Conservation (phyloP, 768 basidiomycete species). For the Termitomyces sp. region DNA sequence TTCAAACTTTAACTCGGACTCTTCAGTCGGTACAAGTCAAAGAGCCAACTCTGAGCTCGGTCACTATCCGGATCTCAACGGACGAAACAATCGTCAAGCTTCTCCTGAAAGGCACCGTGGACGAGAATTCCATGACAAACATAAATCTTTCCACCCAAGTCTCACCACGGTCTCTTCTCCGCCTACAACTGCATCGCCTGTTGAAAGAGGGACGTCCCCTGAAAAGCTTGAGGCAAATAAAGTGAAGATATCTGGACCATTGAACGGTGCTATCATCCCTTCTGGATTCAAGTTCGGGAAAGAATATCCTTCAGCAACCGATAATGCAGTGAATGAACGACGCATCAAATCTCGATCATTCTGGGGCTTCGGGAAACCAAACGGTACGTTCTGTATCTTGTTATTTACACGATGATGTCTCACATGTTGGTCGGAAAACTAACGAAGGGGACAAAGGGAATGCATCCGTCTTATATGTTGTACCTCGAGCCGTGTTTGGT, state of each 20-base stretch:
- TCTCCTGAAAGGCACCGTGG: slow-evolving; percentile 53
- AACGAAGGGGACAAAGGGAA: slow-evolving; percentile 29
- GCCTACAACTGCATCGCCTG: slow-evolving; percentile 33
- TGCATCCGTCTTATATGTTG: slow-evolving; percentile 29
- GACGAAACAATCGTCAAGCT: slow-evolving; percentile 36
- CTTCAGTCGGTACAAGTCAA: slow-evolving; percentile 28
- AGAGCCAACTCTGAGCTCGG: slow-evolving; percentile 81
- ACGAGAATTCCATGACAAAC: slow-evolving; percentile 45
- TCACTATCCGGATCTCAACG: slow-evolving; percentile 63
- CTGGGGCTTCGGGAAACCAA: slow-evolving; percentile 83
- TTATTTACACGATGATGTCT: neutral
- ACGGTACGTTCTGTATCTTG: slow-evolving; percentile 30
- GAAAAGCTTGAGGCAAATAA: slow-evolving; percentile 55
- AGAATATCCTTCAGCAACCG: slow-evolving; percentile 42
- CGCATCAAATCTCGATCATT: slow-evolving; percentile 88
- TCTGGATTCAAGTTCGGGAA: slow-evolving; percentile 90
- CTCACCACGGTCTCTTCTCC: slow-evolving; percentile 45
- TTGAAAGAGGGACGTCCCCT: slow-evolving; percentile 49
- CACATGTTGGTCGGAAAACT: neutral
- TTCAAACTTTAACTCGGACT: slow-evolving; percentile 35
- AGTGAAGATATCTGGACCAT: slow-evolving; percentile 86
- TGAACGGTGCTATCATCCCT: slow-evolving; percentile 81
- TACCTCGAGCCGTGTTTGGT: slow-evolving; percentile 80
- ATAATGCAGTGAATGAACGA: slow-evolving; percentile 51
- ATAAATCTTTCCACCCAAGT: slow-evolving; percentile 63